Evolutionary conservation across 2,329 filamentous ascomycete species (phyloP).

Genomic region (Botrytis fabae): DNA sequence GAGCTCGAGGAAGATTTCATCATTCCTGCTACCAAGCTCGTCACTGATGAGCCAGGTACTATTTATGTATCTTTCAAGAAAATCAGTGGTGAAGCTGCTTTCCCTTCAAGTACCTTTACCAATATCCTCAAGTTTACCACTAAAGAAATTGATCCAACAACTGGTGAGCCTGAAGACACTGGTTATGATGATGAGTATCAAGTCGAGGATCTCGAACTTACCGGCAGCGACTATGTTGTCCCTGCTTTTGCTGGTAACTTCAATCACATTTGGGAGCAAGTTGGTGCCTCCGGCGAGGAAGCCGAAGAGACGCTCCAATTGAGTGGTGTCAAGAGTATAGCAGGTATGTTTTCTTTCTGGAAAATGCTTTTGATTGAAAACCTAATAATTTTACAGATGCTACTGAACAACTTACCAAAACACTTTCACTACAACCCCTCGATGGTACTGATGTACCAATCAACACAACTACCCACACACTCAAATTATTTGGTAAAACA

Average conservation of each 20-base stretch:
- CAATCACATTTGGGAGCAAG: conserved; percentile 91
- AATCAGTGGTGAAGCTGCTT: conserved; percentile 69
- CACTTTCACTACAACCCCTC: conserved; percentile 86
- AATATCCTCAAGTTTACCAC: conserved; percentile 96
- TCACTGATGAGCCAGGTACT: conserved; percentile 83
- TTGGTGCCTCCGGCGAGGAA: conserved; percentile 84
- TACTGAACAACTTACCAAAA: conserved; percentile 83
- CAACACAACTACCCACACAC: conserved; percentile 85
- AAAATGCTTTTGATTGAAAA: conserved; percentile 5
- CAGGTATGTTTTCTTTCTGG: conserved; percentile 57
- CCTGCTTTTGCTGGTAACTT: conserved; percentile 95
- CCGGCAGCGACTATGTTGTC: conserved; percentile 89
- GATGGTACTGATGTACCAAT: conserved; percentile 92
- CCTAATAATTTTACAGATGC: conserved; percentile 62
- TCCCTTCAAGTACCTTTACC: conserved; percentile 79
- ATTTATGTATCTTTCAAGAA: conserved; percentile 96
- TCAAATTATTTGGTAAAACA: conserved; percentile 96
- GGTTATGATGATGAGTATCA: conserved; percentile 99
- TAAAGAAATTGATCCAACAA: conserved; percentile 96
- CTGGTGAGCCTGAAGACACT: conserved; percentile 84
- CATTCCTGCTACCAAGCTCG: conserved; percentile 79
- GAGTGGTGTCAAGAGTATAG: conserved; percentile 85
- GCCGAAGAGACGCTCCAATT: conserved; percentile 89
- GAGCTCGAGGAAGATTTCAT: conserved; percentile 90
- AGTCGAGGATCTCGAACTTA: conserved; percentile 87